Evolutionary conservation across 1,284 basidiomycete genomes (phyloP), one percentile per base, ranked within the genome.

Genomic region (Cryptococcus jaspeensis): DNA sequence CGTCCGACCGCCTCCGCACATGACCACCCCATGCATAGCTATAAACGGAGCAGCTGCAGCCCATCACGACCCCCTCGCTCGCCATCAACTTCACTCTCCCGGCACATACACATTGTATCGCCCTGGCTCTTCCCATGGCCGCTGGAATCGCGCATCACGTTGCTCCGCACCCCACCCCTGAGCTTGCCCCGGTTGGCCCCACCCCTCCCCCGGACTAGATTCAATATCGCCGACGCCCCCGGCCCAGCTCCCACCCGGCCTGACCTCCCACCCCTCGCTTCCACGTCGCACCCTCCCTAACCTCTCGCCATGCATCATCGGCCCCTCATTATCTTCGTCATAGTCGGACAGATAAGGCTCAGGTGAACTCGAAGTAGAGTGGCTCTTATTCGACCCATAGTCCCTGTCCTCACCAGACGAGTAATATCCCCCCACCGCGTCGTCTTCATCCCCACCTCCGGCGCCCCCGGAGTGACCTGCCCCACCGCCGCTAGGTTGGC

Each of bases 401-500:
- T 67, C 60, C n/a, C 70, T 52, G 18, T 66, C 73, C 62, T 79
- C 78, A 39, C 80, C 67, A 60, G 87, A 88, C 66, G 89, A 85
- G 47, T 68, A 62, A n/a, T 51, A 42, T 11, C 48, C 62, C 28
- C 28, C 28, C 28, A 9, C 28, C 28, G 28, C 28, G 28, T 32
- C 28, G 28, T 32, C 28, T 32, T 32, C 28, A 9, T 32, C 28
- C n/a, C n/a, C n/a, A n/a, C n/a, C n/a, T n/a, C n/a, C n/a, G n/a
- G n/a, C n/a, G n/a, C n/a, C n/a, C 28, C 28, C 28, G 28, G 28
- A 4, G 4, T 32, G 28, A 32, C n/a, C 55, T 32, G 41, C 20
- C 15, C 32, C 16, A 11, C 7, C 86, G 85, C 72, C 87, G 86
- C 65, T 88, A 87, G 2, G 87, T 87, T 23, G 87, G 86, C 1